These are phyloP conservation scores for Catunica adiposa DNA, from an alignment of 2,329 filamentous ascomycete genomes.

Conservation along the genomic window DNA sequence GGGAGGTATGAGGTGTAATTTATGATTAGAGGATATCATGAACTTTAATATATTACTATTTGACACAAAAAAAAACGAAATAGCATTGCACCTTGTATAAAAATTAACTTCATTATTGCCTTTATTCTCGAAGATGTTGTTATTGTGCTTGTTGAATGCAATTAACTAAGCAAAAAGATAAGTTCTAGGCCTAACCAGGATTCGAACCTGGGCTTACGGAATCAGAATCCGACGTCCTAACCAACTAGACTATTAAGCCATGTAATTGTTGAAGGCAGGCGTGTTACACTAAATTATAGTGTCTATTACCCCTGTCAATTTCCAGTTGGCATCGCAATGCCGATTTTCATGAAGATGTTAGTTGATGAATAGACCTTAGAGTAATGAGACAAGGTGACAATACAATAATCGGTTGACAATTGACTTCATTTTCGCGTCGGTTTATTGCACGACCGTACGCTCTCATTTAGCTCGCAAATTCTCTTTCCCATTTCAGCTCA, in stretches of 20 bases:
- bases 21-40: neutral
- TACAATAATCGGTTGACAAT: no score
- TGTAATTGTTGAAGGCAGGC: neutral
- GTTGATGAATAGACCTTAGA: neutral
- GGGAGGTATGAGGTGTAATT: neutral
- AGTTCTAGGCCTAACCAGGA: constrained; percentile 14
- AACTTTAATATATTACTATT: no score
- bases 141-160: no score
- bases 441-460: no score
- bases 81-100: neutral
- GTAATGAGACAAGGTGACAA: no score
- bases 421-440: no score
- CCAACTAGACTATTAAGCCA: constrained; percentile 14
- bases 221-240: constrained; percentile 15
- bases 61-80: neutral
- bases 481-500: neutral
- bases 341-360: neutral
- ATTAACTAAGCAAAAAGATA: no score
- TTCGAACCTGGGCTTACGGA: constrained; percentile 14
- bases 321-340: neutral
- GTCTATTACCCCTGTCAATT: neutral
- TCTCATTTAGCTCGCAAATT: no score
- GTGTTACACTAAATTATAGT: neutral
- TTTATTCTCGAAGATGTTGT: no score
- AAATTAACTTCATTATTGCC: neutral